Percentiles rank a stretch among this genome's conserved stretches.
phyloP scores from a whole-genome alignment of 192 early-diverging fungal species.

The Entomortierella lignicola region DNA sequence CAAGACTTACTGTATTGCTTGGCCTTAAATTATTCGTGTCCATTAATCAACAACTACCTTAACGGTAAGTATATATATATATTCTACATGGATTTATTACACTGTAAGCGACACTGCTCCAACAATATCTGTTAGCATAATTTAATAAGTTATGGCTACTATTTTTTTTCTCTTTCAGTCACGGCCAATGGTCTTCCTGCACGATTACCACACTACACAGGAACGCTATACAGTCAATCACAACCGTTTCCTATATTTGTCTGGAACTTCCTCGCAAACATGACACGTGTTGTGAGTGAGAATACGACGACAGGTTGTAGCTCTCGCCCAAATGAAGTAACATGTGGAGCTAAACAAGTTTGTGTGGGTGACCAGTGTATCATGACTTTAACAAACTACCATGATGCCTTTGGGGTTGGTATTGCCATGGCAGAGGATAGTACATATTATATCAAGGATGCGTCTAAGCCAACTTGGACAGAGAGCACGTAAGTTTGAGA shows the following conservation, averaged over 20 bases:
- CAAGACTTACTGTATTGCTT: conserved; percentile 69
- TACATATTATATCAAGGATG: conserved; percentile 50
- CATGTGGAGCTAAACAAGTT: conserved; percentile 51
- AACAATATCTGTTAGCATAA: no score
- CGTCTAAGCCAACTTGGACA: conserved; percentile 59
- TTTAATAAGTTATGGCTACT: background rate
- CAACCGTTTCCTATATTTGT: conserved; percentile 58
- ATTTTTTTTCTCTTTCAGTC: conserved; percentile 1
- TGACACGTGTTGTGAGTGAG: conserved; percentile 38
- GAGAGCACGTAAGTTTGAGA: conserved; percentile 64
- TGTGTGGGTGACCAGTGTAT: conserved; percentile 59
- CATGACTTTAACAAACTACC: conserved; percentile 61
- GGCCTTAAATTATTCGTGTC: conserved; percentile 74
- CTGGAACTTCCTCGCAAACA: conserved; percentile 58
- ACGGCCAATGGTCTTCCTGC: conserved; percentile 25
- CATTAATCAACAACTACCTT: conserved; percentile 58
- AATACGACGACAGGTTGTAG: conserved; percentile 30
- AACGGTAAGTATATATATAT: conserved; percentile 45
- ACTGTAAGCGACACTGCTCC: no score
- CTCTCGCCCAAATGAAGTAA: conserved; percentile 17
- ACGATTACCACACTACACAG: conserved; percentile 60
- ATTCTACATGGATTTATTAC: no score
- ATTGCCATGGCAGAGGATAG: conserved; percentile 54
- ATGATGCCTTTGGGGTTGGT: conserved; percentile 65
- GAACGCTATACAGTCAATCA: conserved; percentile 53